Evolutionary conservation across 148 eudicot species (phyloP).

Genomic region (Dianthus caryophyllus): DNA sequence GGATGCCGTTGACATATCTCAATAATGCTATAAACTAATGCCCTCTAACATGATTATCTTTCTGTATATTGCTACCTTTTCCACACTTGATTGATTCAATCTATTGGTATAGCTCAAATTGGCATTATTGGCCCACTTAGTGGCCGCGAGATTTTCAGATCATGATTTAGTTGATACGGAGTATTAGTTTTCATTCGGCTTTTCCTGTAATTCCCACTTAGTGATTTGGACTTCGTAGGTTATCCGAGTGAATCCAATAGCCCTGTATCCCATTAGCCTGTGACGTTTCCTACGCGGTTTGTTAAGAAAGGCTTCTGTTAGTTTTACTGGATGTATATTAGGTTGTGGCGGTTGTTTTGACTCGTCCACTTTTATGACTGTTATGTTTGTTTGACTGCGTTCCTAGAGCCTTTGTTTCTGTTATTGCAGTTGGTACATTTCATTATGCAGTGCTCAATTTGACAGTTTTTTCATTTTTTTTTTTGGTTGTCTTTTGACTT

Average conservation of each 20-base stretch:
- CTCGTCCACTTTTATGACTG: background rate
- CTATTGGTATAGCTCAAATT: slow-evolving; percentile 11
- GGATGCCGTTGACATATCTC: slow-evolving; percentile 25
- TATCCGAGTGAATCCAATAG: too few relatives aligned
- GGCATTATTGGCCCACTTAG: slow-evolving; percentile 24
- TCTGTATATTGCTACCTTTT: slow-evolving; percentile 11
- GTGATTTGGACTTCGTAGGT: too few relatives aligned
- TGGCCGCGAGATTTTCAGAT: slow-evolving; percentile 12
- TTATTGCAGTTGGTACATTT: background rate
- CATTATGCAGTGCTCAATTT: background rate
- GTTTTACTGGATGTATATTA: background rate
- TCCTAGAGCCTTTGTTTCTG: background rate
- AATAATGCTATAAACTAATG: slow-evolving; percentile 26
- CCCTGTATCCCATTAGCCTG: slow-evolving; percentile 16
- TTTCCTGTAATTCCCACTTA: too few relatives aligned
- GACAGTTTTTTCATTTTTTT: background rate
- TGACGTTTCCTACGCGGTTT: background rate
- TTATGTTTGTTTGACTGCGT: background rate
- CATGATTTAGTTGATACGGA: slow-evolving; percentile 23
- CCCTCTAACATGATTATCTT: slow-evolving; percentile 16
- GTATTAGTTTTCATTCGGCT: too few relatives aligned
- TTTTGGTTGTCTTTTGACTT: background rate
- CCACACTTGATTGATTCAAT: slow-evolving; percentile 4
- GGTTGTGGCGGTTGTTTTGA: background rate
- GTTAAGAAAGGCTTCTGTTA: background rate